Conservation (phyloP, 257 asterid genomes). For the Solanum virginianum region DNA sequence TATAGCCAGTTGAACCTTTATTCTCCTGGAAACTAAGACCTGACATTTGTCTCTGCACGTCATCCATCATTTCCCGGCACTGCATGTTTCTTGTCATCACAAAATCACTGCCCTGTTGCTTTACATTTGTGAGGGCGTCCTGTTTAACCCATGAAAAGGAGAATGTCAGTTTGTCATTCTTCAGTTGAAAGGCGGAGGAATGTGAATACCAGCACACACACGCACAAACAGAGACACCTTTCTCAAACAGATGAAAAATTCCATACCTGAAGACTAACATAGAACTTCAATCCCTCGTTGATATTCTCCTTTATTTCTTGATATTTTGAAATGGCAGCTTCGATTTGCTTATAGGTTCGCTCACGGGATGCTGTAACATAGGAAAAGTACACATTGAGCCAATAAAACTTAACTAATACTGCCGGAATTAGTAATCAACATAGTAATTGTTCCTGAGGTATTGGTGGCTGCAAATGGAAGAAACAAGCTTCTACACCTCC, state of each 20-base stretch:
- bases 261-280: constrained; percentile 87
- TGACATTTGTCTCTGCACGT: constrained; percentile 72
- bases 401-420: background rate
- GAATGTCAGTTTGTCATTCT: background rate
- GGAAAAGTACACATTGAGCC: constrained; percentile 1
- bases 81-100: constrained; percentile 88
- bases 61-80: constrained; percentile 93
- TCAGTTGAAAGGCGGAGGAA: background rate
- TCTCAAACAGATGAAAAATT: background rate
- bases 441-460: background rate
- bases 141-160: constrained; percentile 14
- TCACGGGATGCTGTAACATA: constrained; percentile 78
- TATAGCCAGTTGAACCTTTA: constrained; percentile 38
- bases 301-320: constrained; percentile 87
- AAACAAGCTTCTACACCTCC: background rate
- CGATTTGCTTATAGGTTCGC: constrained; percentile 80
- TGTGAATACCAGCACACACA: background rate
- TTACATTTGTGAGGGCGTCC: constrained; percentile 81
- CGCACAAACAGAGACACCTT: background rate
- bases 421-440: background rate
- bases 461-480: background rate
- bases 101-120: constrained; percentile 92
- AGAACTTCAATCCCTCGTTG: constrained; percentile 92
- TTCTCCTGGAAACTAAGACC: constrained; percentile 78
- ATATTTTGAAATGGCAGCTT: constrained; percentile 84